Evolutionary conservation across 192 early-diverging fungal genomes (phyloP).

Genomic region (Rhizophagus clarus): DNA sequence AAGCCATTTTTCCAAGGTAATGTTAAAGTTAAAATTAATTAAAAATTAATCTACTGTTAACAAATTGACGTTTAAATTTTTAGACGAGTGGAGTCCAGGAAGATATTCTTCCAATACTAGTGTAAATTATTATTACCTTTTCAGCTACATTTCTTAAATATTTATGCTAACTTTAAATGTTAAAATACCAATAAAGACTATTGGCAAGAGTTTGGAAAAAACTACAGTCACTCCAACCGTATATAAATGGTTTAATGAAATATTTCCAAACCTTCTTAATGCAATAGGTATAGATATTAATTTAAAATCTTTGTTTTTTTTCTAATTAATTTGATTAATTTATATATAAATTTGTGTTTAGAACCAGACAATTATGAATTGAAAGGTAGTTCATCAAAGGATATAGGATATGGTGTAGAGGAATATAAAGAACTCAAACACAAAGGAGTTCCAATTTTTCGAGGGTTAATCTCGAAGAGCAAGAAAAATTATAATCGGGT

Average conservation of each 20-base stretch:
- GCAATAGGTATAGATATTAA: conserved; percentile 7
- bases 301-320: not conserved
- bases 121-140: not conserved
- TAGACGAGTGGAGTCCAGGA: conserved; percentile 12
- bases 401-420: not conserved
- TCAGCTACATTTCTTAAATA: not conserved
- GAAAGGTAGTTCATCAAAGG: not conserved
- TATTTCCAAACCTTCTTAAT: conserved; percentile 5
- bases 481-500: not conserved
- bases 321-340: too few relatives aligned
- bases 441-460: not conserved
- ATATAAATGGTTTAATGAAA: conserved; percentile 11
- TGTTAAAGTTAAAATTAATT: not conserved
- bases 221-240: conserved; percentile 27
- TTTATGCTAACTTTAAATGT: not conserved
- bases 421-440: not conserved
- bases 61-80: not conserved
- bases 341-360: not conserved
- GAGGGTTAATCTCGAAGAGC: not conserved
- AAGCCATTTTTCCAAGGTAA: conserved; percentile 14
- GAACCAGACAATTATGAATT: not conserved
- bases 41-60: not conserved
- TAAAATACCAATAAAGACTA: not conserved
- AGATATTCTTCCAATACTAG: not conserved
- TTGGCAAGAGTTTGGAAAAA: not conserved